Conservation (phyloP, 2,329 filamentous ascomycete species). For the Penicillium sp. region DNA sequence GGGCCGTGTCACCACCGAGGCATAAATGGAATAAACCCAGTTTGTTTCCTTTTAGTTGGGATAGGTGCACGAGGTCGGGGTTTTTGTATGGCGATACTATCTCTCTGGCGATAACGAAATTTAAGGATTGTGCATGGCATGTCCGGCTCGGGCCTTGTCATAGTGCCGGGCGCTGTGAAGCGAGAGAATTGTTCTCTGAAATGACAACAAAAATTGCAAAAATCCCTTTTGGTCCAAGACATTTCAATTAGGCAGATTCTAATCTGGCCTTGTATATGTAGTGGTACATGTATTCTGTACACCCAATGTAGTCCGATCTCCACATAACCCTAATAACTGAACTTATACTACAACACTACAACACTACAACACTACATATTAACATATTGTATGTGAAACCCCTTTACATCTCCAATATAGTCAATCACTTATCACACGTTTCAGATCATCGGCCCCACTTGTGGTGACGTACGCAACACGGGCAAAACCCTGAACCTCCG, state of each 20-base stretch:
- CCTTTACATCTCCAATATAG: background rate
- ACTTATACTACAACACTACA: background rate
- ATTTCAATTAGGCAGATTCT: constrained; percentile 33
- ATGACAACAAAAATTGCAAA: constrained; percentile 38
- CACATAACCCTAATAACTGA: constrained; percentile 1
- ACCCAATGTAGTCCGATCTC: background rate
- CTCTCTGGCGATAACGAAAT: constrained; percentile 31
- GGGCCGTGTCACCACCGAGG: constrained; percentile 97
- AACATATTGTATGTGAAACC: background rate
- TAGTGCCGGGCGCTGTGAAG: constrained; percentile 50
- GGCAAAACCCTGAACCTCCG: background rate
- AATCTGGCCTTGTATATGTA: constrained; percentile 1
- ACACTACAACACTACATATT: background rate
- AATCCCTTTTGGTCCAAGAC: constrained; percentile 44
- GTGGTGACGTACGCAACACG: constrained; percentile 1
- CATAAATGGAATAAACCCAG: constrained; percentile 55
- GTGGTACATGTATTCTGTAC: background rate
- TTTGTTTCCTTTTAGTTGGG: constrained; percentile 29
- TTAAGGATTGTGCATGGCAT: constrained; percentile 30
- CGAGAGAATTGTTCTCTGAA: constrained; percentile 46
- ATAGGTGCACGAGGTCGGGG: constrained; percentile 25
- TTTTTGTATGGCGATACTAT: constrained; percentile 29
- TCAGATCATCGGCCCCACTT: constrained; percentile 14
- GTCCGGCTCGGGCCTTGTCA: constrained; percentile 26
- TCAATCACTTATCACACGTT: background rate